Conservation (phyloP, 805 yeast species). For the Citeromyces matritensis region DNA sequence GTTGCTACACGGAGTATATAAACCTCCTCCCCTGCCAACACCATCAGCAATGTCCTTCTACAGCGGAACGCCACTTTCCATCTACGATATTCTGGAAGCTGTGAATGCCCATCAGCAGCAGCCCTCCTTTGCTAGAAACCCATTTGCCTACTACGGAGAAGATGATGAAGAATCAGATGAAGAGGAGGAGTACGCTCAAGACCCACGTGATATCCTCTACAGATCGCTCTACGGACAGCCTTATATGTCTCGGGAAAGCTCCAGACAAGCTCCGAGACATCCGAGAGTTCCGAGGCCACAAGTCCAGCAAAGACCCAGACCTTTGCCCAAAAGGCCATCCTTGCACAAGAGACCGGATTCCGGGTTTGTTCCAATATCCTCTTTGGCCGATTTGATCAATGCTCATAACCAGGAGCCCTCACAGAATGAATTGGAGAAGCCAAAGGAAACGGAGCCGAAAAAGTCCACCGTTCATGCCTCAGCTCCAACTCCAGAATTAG, state of each 20-base stretch:
- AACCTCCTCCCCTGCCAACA: no score
- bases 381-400: neutral
- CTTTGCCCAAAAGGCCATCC: neutral
- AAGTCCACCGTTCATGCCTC: constrained; percentile 8
- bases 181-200: neutral
- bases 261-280: neutral
- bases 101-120: no score
- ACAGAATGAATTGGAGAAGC: neutral
- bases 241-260: neutral
- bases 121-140: no score
- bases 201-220: constrained; percentile 1
- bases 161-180: constrained; percentile 1
- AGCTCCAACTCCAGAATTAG: constrained; percentile 17
- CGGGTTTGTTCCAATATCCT: neutral
- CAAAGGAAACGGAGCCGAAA: neutral
- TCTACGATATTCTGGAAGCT: no score
- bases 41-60: no score
- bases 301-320: neutral
- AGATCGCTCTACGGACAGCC: constrained; percentile 1
- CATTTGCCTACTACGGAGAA: no score
- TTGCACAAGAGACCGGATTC: neutral
- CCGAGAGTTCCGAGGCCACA: neutral
- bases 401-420: neutral
- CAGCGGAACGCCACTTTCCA: no score
- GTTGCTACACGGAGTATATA: no score